These are phyloP conservation scores for Cytospora piceicola DNA, from an alignment of 2,329 filamentous ascomycete genomes.

Conservation along the genomic window DNA sequence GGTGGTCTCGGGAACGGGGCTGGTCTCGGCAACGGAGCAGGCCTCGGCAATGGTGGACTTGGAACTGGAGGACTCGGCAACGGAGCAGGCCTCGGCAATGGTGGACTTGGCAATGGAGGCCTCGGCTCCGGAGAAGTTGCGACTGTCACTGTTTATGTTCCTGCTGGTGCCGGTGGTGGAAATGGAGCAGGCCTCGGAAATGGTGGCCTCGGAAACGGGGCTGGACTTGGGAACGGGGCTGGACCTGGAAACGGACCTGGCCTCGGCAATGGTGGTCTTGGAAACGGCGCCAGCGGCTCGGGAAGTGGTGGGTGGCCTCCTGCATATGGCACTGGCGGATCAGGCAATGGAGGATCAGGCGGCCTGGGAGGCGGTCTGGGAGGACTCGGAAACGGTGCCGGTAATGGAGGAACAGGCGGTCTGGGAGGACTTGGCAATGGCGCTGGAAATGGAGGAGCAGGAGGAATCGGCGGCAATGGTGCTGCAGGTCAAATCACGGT, in stretches of 20 bases:
- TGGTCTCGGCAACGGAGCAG: slow-evolving; percentile 6
- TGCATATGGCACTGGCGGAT: background rate
- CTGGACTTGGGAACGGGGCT: too few relatives aligned
- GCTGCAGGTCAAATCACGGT: slow-evolving; percentile 1
- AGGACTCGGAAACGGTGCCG: slow-evolving; percentile 21
- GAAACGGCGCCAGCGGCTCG: slow-evolving; percentile 9
- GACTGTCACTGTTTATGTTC: slow-evolving; percentile 27
- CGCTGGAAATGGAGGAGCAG: slow-evolving; percentile 15
- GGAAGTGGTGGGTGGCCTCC: slow-evolving; percentile 19
- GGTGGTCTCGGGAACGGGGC: slow-evolving; percentile 6
- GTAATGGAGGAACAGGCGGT: slow-evolving; percentile 12
- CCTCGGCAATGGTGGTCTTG: slow-evolving; percentile 2
- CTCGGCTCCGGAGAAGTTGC: slow-evolving; percentile 13
- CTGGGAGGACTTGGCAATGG: slow-evolving; percentile 22
- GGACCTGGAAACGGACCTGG: slow-evolving; percentile 3
- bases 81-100: background rate
- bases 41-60: background rate
- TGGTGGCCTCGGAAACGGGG: slow-evolving; percentile 20
- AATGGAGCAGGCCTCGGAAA: slow-evolving; percentile 14
- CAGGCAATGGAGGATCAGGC: background rate
- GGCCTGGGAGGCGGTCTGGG: slow-evolving; percentile 7
- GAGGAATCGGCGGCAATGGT: slow-evolving; percentile 19
- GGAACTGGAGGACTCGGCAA: background rate
- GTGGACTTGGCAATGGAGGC: background rate
- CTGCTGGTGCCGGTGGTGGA: slow-evolving; percentile 10